Conservation (phyloP, 2,329 filamentous ascomycete species). For the Delphinella strobiligena region DNA sequence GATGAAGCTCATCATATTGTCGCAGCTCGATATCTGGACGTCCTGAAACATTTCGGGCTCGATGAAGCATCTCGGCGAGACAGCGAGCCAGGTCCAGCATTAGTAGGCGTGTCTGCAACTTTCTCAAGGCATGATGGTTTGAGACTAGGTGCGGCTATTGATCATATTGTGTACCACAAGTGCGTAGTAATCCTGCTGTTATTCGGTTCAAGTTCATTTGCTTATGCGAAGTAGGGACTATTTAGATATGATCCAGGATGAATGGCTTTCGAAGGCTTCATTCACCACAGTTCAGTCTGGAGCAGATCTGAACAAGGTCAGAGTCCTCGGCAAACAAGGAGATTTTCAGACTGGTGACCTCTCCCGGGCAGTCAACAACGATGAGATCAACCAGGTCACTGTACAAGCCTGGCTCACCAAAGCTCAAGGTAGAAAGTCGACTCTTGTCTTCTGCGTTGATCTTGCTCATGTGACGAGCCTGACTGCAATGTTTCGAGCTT, state of each 20-base stretch:
- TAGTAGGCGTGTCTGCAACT: conserved; percentile 84
- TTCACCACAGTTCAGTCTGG: conserved; percentile 86
- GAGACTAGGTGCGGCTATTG: conserved; percentile 70
- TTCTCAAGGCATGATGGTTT: conserved; percentile 73
- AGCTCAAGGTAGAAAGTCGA: conserved; percentile 63
- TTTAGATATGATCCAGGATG: conserved; percentile 71
- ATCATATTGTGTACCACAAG: conserved; percentile 93
- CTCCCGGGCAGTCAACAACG: conserved; percentile 71
- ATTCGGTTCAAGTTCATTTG: conserved; percentile 2
- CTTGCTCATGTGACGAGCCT: conserved; percentile 66
- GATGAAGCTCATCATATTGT: conserved; percentile 98
- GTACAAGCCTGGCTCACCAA: conserved; percentile 77
- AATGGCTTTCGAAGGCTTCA: conserved; percentile 82
- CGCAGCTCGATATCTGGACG: conserved; percentile 62
- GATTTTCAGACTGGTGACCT: conserved; percentile 75
- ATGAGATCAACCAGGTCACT: conserved; percentile 68
- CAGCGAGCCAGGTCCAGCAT: conserved; percentile 33
- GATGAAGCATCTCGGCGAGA: conserved; percentile 33
- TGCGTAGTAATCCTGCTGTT: conserved; percentile 32
- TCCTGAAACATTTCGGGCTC: conserved; percentile 69
- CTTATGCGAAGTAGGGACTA: conserved; percentile 49
- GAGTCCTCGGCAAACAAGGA: conserved; percentile 47
- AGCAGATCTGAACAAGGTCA: conserved; percentile 54
- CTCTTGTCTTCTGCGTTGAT: conserved; percentile 89
- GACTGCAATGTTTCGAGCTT: conserved; percentile 60